phyloP scores from a whole-genome alignment of 306 rosid genomes.

The Biancaea sappan region DNA sequence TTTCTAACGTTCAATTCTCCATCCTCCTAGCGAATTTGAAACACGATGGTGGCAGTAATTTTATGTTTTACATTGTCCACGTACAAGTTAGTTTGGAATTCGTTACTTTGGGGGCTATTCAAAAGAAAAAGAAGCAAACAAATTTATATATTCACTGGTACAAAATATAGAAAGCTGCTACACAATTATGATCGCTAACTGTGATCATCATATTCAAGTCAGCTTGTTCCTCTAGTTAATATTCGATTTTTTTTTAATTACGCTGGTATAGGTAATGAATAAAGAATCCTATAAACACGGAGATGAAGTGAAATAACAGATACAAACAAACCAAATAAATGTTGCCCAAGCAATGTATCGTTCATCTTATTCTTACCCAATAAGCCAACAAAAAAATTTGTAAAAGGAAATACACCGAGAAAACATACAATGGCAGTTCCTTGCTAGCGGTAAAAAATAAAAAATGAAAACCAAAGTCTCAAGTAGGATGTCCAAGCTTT shows the following conservation, averaged over 20 bases:
- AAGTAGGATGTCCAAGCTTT: neutral
- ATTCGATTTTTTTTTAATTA: no score
- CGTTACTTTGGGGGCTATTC: neutral
- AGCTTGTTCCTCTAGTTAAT: neutral
- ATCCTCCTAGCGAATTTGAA: neutral
- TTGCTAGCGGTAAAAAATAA: no score
- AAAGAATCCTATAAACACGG: neutral
- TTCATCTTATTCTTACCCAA: no score
- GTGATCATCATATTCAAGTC: no score
- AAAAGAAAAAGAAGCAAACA: no score
- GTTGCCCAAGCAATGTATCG: neutral
- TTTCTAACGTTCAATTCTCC: no score
- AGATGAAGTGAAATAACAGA: neutral
- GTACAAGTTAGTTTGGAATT: no score
- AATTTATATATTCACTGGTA: neutral
- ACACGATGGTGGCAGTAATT: no score
- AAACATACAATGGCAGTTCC: neutral
- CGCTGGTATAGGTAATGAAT: neutral
- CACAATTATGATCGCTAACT: neutral
- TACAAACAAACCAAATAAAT: neutral
- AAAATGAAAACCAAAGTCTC: conserved; percentile 21
- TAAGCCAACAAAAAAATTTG: neutral
- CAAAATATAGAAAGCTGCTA: neutral
- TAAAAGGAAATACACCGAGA: neutral
- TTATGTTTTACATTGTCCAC: neutral